Evolutionary conservation across 2,329 filamentous ascomycete genomes (phyloP).

Genomic region (Septoria linicola): DNA sequence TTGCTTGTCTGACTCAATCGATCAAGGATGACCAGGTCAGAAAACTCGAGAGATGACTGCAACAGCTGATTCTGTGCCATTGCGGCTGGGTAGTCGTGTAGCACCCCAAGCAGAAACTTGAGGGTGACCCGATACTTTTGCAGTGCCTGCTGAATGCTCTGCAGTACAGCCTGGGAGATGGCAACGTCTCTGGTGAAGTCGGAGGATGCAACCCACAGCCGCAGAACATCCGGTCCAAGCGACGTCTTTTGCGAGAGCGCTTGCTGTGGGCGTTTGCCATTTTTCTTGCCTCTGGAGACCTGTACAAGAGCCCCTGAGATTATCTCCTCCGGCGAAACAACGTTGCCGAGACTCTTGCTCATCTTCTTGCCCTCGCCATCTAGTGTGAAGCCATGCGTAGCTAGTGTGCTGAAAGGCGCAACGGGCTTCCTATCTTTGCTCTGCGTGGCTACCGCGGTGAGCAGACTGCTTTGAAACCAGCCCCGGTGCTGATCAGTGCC

Average conservation of each 20-base stretch:
- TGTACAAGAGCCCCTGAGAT: constrained; percentile 79
- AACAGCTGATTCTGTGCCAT: constrained; percentile 7
- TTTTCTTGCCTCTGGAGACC: constrained; percentile 47
- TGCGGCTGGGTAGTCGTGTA: constrained; percentile 44
- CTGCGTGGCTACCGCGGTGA: constrained; percentile 75
- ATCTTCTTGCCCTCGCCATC: constrained; percentile 93
- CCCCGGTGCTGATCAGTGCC: constrained; percentile 94
- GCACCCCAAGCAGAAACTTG: constrained; percentile 81
- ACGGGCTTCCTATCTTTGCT: constrained; percentile 41
- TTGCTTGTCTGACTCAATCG: constrained; percentile 67
- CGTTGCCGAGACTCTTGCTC: constrained; percentile 95
- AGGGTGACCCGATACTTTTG: constrained; percentile 87
- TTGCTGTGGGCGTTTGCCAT: constrained; percentile 42
- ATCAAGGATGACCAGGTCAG: constrained; percentile 72
- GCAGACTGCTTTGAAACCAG: constrained; percentile 95
- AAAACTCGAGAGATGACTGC: constrained; percentile 26
- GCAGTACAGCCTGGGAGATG: constrained; percentile 74
- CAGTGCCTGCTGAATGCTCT: constrained; percentile 71
- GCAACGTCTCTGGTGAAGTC: constrained; percentile 88
- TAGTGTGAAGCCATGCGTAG: constrained; percentile 93
- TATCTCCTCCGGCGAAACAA: constrained; percentile 75
- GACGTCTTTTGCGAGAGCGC: constrained; percentile 27
- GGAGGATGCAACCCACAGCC: constrained; percentile 86
- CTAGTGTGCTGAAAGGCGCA: constrained; percentile 82
- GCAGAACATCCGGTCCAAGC: constrained; percentile 80